Evolutionary conservation across 2,329 filamentous ascomycete genomes (phyloP).

Genomic region (Colletotrichum lentis): DNA sequence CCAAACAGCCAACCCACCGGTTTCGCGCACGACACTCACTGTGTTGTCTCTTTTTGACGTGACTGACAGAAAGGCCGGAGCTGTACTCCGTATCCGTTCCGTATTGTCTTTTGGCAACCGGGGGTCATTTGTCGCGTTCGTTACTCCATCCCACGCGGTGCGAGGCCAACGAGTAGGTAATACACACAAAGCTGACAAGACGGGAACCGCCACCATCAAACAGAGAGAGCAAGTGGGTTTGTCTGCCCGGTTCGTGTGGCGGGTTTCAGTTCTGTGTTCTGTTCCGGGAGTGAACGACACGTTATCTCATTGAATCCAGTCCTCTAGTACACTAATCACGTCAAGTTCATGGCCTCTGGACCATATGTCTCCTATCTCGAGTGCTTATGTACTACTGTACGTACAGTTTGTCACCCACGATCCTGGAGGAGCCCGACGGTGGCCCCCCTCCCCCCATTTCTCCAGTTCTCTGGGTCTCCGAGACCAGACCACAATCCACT

Average conservation of each 20-base stretch:
- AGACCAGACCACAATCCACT: background rate
- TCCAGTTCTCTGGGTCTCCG: background rate
- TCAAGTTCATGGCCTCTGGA: conserved; percentile 6
- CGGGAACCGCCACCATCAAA: no score
- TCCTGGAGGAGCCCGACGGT: no score
- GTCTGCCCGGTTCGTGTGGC: no score
- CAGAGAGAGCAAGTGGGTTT: no score
- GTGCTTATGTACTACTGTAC: no score
- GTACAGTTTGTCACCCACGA: conserved; percentile 4
- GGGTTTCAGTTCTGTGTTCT: no score
- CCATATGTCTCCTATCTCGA: background rate
- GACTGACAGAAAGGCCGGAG: background rate
- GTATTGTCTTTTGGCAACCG: background rate
- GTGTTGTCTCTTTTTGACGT: background rate
- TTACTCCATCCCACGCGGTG: no score
- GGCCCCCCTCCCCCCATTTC: background rate
- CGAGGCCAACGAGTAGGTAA: no score
- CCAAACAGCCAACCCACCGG: background rate
- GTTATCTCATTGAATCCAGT: background rate
- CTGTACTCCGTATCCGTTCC: no score
- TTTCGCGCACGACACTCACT: background rate
- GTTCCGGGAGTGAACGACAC: background rate
- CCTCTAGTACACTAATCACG: conserved; percentile 20
- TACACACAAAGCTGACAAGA: no score
- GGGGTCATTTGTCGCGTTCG: no score